Evolutionary conservation across 2,329 filamentous ascomycete genomes (phyloP).

Genomic region (Epichloe coenophiala): DNA sequence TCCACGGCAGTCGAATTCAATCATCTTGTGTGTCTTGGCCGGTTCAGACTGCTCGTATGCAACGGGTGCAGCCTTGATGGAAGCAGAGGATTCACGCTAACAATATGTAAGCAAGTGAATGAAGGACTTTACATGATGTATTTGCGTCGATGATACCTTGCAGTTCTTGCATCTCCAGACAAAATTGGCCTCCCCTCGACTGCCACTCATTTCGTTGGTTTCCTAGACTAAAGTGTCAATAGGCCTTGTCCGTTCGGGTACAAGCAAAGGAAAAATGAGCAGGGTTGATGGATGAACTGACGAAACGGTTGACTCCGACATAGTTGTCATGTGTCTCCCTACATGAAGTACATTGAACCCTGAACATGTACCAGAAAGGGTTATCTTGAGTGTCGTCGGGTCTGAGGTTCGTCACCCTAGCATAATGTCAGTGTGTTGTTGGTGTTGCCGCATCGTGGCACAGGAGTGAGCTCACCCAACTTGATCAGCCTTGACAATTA

Average conservation of each 20-base stretch:
- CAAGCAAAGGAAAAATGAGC: not conserved
- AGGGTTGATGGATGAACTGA: slow-evolving; percentile 29
- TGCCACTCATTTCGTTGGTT: slow-evolving; percentile 79
- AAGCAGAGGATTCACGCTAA: slow-evolving; percentile 73
- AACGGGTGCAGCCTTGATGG: slow-evolving; percentile 60
- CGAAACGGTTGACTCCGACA: slow-evolving; percentile 78
- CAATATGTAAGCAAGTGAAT: not conserved
- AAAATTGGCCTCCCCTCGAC: slow-evolving; percentile 92
- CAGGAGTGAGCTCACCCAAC: slow-evolving; percentile 39
- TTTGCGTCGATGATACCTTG: slow-evolving; percentile 46
- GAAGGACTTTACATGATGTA: not conserved
- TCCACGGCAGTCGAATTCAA: slow-evolving; percentile 88
- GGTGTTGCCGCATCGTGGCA: not conserved
- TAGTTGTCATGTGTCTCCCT: slow-evolving; percentile 79
- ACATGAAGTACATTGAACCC: slow-evolving; percentile 96
- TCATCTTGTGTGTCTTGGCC: slow-evolving; percentile 61
- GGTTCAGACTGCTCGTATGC: slow-evolving; percentile 60
- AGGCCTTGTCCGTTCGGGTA: not conserved
- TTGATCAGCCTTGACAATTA: slow-evolving; percentile 55
- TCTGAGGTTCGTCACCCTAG: slow-evolving; percentile 76
- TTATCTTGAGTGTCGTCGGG: slow-evolving; percentile 69
- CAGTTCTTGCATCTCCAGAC: slow-evolving; percentile 99
- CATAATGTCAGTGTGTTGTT: slow-evolving; percentile 2
- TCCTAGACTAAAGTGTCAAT: slow-evolving; percentile 43
- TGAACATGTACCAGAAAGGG: slow-evolving; percentile 96